These are phyloP conservation scores for Juglanconis juglandina DNA, from an alignment of 2,329 filamentous ascomycete species.

Conservation along the genomic window DNA sequence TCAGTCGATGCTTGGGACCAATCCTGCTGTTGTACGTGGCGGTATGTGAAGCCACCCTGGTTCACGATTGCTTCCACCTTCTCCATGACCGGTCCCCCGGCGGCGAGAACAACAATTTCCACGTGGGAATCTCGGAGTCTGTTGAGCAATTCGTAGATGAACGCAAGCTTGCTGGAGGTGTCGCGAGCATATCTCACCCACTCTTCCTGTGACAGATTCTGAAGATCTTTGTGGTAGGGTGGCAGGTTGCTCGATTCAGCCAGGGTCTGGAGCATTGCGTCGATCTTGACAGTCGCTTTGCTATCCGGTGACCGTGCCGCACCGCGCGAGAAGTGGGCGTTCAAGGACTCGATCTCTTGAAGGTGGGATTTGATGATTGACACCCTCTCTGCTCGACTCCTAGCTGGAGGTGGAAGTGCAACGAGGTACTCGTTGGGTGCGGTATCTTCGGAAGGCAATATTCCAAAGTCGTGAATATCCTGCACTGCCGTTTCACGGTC, in stretches of 20 bases:
- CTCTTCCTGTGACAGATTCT: constrained; percentile 37
- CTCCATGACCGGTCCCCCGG: constrained; percentile 46
- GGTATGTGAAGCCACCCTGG: constrained; percentile 32
- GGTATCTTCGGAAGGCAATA: constrained; percentile 14
- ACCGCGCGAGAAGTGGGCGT: constrained; percentile 38
- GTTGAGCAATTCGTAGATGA: constrained; percentile 54
- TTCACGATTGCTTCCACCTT: constrained; percentile 50
- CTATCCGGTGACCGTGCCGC: constrained; percentile 36
- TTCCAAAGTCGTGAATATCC: constrained; percentile 7
- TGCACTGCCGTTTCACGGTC: neutral
- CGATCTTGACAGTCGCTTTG: constrained; percentile 42
- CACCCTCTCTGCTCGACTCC: constrained; percentile 49
- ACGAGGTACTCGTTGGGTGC: constrained; percentile 45
- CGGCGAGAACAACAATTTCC: constrained; percentile 52
- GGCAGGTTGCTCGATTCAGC: constrained; percentile 57
- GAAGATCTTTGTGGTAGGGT: constrained; percentile 46
- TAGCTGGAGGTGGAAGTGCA: constrained; percentile 56
- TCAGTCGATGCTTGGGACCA: constrained; percentile 16
- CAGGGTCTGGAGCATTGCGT: constrained; percentile 49
- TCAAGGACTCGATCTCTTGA: constrained; percentile 44
- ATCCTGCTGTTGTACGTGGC: constrained; percentile 24
- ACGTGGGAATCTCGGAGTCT: constrained; percentile 39
- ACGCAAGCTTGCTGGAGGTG: constrained; percentile 59
- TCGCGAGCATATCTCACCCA: constrained; percentile 52
- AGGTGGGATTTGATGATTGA: constrained; percentile 44